Evolutionary conservation across 805 yeast genomes (phyloP).

Genomic region (Kodamaea neixiangensis): DNA sequence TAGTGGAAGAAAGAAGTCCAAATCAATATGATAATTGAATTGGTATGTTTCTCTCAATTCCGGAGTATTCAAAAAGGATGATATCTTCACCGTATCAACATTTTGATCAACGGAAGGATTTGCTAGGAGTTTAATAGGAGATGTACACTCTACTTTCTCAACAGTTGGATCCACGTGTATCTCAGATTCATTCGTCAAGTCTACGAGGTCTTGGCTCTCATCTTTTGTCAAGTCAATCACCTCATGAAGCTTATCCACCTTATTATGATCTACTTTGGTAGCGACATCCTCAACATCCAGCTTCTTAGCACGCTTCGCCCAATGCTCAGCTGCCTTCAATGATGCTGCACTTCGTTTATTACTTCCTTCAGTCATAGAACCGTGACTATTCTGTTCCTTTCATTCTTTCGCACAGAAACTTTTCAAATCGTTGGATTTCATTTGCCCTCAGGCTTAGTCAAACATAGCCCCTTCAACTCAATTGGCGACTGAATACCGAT

Average conservation of each 20-base stretch:
- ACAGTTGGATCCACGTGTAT: background rate
- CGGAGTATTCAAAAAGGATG: conserved; percentile 31
- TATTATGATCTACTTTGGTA: too few species aligned
- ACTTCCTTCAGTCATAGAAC: background rate
- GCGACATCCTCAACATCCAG: background rate
- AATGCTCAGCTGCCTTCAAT: conserved; percentile 4
- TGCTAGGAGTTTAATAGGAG: conserved; percentile 27
- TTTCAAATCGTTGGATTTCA: background rate
- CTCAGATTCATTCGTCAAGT: conserved; percentile 8
- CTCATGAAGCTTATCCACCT: too few species aligned
- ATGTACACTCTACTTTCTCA: conserved; percentile 1
- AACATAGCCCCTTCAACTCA: background rate
- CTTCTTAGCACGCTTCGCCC: conserved; percentile 4
- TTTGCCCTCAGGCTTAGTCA: background rate
- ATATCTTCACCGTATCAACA: conserved; percentile 28
- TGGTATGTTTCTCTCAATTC: conserved; percentile 41
- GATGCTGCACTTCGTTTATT: conserved; percentile 7
- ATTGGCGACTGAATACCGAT: background rate
- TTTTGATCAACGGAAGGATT: conserved; percentile 25
- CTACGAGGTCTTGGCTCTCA: conserved; percentile 12
- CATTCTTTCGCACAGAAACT: background rate
- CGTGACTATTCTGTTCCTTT: background rate
- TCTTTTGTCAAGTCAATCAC: conserved; percentile 3
- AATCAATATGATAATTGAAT: conserved; percentile 51
- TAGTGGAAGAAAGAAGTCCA: conserved; percentile 38